These are phyloP conservation scores for Phycomyces nitens DNA, from an alignment of 192 early-diverging fungal genomes.

Conservation along the genomic window DNA sequence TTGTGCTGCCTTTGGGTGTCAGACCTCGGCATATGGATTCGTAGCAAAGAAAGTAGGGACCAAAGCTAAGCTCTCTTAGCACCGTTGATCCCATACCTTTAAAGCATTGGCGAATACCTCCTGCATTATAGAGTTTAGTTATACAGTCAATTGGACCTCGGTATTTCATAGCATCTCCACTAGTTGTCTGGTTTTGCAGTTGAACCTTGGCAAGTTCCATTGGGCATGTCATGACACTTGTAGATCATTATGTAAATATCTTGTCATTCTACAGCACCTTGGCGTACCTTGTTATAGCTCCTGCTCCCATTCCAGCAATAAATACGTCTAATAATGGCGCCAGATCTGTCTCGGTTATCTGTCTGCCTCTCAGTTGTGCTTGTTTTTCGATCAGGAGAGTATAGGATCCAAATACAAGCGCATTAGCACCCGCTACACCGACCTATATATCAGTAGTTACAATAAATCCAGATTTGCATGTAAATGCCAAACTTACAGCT, in stretches of 20 bases:
- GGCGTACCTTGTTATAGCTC: conserved; percentile 49
- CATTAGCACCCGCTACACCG: conserved; percentile 54
- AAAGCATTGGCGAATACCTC: conserved; percentile 53
- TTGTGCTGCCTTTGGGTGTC: conserved; percentile 31
- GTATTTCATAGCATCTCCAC: conserved; percentile 15
- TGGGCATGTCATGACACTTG: conserved; percentile 54
- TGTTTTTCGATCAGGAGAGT: conserved; percentile 48
- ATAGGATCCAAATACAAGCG: conserved; percentile 54
- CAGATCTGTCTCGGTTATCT: conserved; percentile 4
- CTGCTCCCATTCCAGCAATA: conserved; percentile 52
- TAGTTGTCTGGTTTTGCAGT: conserved; percentile 48
- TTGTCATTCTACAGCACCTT: no score
- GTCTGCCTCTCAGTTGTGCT: conserved; percentile 24
- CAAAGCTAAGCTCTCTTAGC: conserved; percentile 51
- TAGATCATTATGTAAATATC: neutral
- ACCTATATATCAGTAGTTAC: conserved; percentile 33
- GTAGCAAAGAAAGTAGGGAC: conserved; percentile 55
- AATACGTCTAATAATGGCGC: conserved; percentile 47
- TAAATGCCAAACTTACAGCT: conserved; percentile 36
- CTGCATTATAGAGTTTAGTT: conserved; percentile 38
- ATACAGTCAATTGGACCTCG: conserved; percentile 53
- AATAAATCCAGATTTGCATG: neutral
- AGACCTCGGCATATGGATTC: conserved; percentile 43
- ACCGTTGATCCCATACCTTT: conserved; percentile 46
- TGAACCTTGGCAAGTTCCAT: conserved; percentile 59